Evolutionary conservation across 345 rosid species (phyloP).

Genomic region (Syzygium grande): DNA sequence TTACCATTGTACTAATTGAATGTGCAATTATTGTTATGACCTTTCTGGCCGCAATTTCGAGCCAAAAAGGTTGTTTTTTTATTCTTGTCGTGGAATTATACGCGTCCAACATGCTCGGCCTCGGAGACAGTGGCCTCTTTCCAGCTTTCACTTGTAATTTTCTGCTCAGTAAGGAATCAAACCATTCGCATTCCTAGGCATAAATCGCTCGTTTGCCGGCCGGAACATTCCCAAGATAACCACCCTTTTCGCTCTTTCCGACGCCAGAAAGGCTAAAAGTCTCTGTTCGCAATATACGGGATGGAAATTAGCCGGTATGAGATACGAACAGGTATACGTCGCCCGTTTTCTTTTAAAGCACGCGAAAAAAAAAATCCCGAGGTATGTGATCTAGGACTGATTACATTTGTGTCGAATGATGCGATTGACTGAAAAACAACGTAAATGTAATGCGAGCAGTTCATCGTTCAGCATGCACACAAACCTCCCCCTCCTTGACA

Average conservation of each 20-base stretch:
- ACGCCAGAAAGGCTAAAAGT: not conserved
- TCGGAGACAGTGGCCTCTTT: not conserved
- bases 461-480: not conserved
- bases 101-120: not conserved
- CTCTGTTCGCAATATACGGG: not conserved
- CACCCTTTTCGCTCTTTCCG: not conserved
- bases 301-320: not conserved
- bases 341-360: accelerated
- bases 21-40: not conserved
- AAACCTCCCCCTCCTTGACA: not conserved
- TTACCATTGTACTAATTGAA: not conserved
- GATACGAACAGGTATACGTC: accelerated
- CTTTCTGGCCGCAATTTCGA: not conserved
- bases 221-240: not conserved
- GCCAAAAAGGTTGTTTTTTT: not conserved
- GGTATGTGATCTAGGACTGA: not conserved
- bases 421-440: accelerated
- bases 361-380: accelerated
- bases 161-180: not conserved
- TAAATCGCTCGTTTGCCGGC: not conserved
- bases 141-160: not conserved
- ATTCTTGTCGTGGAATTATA: not conserved
- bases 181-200: not conserved
- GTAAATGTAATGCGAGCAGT: not conserved
- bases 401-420: not conserved